phyloP scores from a whole-genome alignment of 768 basidiomycete genomes.

The Boletus edulis region DNA sequence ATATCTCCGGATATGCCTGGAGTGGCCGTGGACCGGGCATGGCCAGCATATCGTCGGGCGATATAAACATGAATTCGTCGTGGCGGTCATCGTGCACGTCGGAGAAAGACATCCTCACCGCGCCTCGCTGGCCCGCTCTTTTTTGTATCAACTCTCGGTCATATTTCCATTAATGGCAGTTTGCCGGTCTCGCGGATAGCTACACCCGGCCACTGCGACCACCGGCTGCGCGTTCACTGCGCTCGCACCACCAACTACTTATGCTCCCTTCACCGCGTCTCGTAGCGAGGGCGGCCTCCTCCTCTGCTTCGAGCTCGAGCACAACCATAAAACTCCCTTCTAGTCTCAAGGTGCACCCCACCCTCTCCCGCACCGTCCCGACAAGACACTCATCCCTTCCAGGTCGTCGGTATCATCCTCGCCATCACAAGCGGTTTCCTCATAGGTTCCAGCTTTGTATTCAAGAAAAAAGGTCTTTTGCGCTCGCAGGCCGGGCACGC shows the following conservation, averaged over 20 bases:
- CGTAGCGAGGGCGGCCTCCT: conserved; percentile 29
- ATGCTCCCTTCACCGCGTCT: conserved; percentile 9
- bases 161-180: conserved; percentile 8
- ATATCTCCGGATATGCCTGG: conserved; percentile 12
- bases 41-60: conserved; percentile 3
- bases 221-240: conserved; percentile 3
- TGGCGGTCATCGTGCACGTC: neutral
- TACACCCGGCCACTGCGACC: conserved; percentile 12
- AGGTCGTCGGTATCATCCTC: conserved; percentile 77
- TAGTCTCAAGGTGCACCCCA: conserved; percentile 50
- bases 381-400: conserved; percentile 5
- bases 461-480: conserved; percentile 95
- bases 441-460: conserved; percentile 91
- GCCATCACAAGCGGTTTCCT: conserved; percentile 79
- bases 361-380: neutral
- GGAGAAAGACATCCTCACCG: conserved; percentile 14
- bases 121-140: neutral
- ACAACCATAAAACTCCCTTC: conserved; percentile 35
- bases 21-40: conserved; percentile 1
- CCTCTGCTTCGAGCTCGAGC: conserved; percentile 37
- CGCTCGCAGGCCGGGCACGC: conserved; percentile 77
- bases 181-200: conserved; percentile 1
- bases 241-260: neutral
- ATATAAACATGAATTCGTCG: conserved; percentile 11
- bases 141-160: neutral